phyloP scores from a whole-genome alignment of 768 basidiomycete genomes.

The Cyclocybe cylindracea region DNA sequence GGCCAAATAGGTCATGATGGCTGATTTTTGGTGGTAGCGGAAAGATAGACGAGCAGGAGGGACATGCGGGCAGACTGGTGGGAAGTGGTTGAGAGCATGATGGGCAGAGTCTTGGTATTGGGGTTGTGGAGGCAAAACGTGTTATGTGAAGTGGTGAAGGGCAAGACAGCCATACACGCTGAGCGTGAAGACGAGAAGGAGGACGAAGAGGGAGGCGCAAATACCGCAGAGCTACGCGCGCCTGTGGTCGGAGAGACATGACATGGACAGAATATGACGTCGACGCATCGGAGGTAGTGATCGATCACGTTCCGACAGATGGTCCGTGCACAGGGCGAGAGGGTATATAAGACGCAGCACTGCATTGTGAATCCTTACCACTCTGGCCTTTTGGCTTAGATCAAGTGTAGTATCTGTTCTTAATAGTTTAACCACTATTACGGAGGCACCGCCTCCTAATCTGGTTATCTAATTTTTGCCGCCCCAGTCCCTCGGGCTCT shows the following conservation, averaged over 20 bases:
- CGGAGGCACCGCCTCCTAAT: constrained; percentile 44
- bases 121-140: not conserved
- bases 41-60: constrained; percentile 68
- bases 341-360: no score
- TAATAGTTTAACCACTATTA: constrained; percentile 77
- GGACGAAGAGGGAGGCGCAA: not conserved
- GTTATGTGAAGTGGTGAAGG: not conserved
- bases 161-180: not conserved
- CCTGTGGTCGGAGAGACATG: constrained; percentile 8
- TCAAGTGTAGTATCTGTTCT: constrained; percentile 98
- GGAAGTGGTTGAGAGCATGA: constrained; percentile 62
- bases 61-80: constrained; percentile 73
- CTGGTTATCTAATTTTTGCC: no score
- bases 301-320: no score
- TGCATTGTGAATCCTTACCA: constrained; percentile 46
- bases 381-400: constrained; percentile 97
- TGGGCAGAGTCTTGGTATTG: constrained; percentile 44
- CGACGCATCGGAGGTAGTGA: not conserved
- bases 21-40: constrained; percentile 53
- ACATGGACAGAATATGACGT: constrained; percentile 14
- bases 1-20: constrained; percentile 69
- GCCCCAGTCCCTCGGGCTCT: no score
- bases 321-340: no score
- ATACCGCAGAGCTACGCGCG: not conserved
- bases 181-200: constrained; percentile 5